Evolutionary conservation across 352 stramenopile species (phyloP).

Genomic region (Globisporangium heterothallicum): DNA sequence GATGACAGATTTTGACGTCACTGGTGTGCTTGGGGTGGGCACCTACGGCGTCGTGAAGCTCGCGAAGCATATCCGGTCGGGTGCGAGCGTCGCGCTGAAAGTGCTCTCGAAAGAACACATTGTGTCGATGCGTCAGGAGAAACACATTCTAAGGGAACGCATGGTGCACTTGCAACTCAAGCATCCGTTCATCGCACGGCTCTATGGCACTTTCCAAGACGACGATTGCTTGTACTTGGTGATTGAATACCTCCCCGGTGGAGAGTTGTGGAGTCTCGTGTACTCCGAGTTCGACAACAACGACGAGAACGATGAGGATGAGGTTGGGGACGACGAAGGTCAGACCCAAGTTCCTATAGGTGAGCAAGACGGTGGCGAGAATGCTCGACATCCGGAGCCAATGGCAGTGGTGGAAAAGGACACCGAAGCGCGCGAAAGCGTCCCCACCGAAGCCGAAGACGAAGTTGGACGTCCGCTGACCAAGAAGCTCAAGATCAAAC

Average conservation of each 20-base stretch:
- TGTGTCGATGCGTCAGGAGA: slow-evolving; percentile 67
- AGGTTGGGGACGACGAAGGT: background rate
- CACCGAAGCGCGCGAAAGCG: too few species aligned
- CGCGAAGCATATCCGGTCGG: slow-evolving; percentile 52
- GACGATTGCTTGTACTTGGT: slow-evolving; percentile 77
- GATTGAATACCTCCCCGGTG: slow-evolving; percentile 72
- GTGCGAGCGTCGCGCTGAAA: slow-evolving; percentile 67
- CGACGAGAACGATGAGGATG: slow-evolving; percentile 11
- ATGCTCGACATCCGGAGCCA: background rate
- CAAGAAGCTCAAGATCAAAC: background rate
- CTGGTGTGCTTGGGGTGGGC: slow-evolving; percentile 65
- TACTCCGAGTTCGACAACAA: slow-evolving; percentile 45
- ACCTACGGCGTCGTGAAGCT: slow-evolving; percentile 80
- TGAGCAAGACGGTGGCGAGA: background rate
- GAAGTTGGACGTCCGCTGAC: background rate
- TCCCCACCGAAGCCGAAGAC: background rate
- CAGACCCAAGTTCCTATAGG: background rate
- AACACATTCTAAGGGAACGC: slow-evolving; percentile 73
- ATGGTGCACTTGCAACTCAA: slow-evolving; percentile 55
- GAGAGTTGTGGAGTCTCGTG: slow-evolving; percentile 75
- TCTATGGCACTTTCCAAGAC: slow-evolving; percentile 84
- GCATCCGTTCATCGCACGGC: slow-evolving; percentile 61
- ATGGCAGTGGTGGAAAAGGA: background rate
- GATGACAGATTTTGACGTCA: slow-evolving; percentile 58
- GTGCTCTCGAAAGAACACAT: slow-evolving; percentile 72